A percentile compares a stretch with the other conserved stretches of the same genome.
Evolutionary conservation across 345 rosid genomes (phyloP).

Genomic region (Citropsis articulata): DNA sequence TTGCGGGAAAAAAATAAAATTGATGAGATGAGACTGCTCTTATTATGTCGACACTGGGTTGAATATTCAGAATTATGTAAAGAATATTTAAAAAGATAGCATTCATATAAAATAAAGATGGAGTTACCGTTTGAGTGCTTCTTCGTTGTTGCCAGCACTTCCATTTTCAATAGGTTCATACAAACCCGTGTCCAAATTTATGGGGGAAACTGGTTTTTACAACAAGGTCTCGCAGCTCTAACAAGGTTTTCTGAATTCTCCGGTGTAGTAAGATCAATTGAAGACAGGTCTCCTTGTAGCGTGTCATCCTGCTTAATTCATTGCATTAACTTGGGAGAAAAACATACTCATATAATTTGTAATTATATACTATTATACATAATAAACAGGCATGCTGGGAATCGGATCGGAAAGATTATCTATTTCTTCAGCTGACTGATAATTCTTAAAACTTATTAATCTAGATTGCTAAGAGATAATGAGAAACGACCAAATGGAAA

Average conservation of each 20-base stretch:
- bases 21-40: no score
- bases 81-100: no score
- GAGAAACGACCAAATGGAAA: not conserved
- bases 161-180: constrained; percentile 48
- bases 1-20: no score
- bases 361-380: not conserved
- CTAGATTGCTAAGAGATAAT: not conserved
- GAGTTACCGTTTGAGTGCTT: constrained; percentile 52
- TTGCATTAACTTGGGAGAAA: not conserved
- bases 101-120: not conserved
- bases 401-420: not conserved
- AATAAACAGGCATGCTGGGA: not conserved
- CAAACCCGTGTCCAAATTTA: constrained; percentile 47
- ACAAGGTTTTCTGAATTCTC: constrained; percentile 49
- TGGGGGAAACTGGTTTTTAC: constrained; percentile 33
- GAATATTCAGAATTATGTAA: not conserved
- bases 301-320: constrained; percentile 38
- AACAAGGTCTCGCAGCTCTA: constrained; percentile 37
- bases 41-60: not conserved
- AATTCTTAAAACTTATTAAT: not conserved
- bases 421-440: not conserved
- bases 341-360: not conserved
- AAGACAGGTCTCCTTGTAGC: constrained; percentile 38
- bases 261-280: constrained; percentile 45
- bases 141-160: constrained; percentile 44